Evolutionary conservation across 78 protist genomes (phyloP).

Genomic region (Dictyostelium brefeldianum): DNA sequence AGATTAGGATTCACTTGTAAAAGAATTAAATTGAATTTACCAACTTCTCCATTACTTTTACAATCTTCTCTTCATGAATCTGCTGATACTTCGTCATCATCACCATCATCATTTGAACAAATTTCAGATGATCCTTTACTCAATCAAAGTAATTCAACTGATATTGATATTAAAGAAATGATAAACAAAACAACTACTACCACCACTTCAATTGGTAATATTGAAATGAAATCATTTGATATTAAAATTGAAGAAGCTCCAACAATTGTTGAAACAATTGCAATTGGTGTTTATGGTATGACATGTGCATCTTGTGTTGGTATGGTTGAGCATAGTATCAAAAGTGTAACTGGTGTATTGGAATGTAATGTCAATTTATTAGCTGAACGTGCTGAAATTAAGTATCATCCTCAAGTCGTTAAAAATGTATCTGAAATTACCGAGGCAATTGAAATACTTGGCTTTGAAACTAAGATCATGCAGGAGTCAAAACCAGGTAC

Average conservation of each 20-base stretch:
- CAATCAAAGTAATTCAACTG: background rate
- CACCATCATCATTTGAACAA: background rate
- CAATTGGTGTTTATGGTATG: constrained; percentile 81
- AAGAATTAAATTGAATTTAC: background rate
- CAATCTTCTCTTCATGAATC: background rate
- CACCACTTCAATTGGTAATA: background rate
- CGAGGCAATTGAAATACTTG: constrained; percentile 34
- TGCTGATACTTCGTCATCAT: background rate
- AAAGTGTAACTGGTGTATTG: constrained; percentile 38
- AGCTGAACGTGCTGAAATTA: constrained; percentile 72
- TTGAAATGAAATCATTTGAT: constrained; percentile 21
- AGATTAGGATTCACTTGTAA: constrained; percentile 47
- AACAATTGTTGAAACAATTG: background rate
- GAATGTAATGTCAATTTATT: constrained; percentile 65
- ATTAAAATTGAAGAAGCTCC: constrained; percentile 34
- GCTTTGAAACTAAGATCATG: constrained; percentile 63
- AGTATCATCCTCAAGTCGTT: constrained; percentile 20
- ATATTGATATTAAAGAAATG: background rate
- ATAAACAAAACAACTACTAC: background rate
- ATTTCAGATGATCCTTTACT: background rate
- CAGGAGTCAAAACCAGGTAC: constrained; percentile 47
- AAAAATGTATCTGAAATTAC: constrained; percentile 12
- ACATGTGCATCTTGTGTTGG: constrained; percentile 83
- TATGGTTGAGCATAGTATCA: constrained; percentile 72
- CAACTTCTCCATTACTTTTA: background rate